Conservation (phyloP, 345 rosid species). For the Firmiana major region DNA sequence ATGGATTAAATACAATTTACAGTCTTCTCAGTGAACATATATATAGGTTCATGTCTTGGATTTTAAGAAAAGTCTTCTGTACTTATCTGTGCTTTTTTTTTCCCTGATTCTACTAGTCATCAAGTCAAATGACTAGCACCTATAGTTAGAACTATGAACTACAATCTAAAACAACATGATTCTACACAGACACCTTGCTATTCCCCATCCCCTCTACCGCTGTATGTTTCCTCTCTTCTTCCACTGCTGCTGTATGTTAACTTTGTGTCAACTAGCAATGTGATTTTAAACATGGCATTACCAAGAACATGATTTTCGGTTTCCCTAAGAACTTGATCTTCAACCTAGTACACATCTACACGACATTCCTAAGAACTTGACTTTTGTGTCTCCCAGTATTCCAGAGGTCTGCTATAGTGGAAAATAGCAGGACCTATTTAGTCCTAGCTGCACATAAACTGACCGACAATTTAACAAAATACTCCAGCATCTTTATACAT, state of each 20-base stretch:
- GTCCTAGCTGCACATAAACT: neutral
- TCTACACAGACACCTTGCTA: neutral
- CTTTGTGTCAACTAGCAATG: neutral
- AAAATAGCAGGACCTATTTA: neutral
- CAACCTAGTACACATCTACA: neutral
- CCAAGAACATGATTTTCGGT: neutral
- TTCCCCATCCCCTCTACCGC: neutral
- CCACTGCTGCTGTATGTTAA: neutral
- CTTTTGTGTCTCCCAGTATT: neutral
- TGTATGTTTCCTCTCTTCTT: neutral
- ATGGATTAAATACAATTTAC: neutral
- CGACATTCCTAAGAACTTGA: neutral
- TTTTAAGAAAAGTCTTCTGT: neutral
- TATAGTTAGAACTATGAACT: neutral
- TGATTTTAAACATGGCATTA: constrained; percentile 5
- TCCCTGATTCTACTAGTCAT: neutral
- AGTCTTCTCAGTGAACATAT: neutral
- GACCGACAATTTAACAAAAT: neutral
- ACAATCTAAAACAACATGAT: neutral
- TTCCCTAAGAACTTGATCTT: constrained; percentile 3
- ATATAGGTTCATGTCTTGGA: neutral
- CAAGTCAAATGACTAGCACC: neutral
- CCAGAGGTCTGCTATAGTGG: neutral
- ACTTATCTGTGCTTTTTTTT: neutral
- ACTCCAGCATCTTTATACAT: neutral